These are phyloP conservation scores for Phytophthora gonapodyides DNA, from an alignment of 352 stramenopile genomes.

Conservation along the genomic window DNA sequence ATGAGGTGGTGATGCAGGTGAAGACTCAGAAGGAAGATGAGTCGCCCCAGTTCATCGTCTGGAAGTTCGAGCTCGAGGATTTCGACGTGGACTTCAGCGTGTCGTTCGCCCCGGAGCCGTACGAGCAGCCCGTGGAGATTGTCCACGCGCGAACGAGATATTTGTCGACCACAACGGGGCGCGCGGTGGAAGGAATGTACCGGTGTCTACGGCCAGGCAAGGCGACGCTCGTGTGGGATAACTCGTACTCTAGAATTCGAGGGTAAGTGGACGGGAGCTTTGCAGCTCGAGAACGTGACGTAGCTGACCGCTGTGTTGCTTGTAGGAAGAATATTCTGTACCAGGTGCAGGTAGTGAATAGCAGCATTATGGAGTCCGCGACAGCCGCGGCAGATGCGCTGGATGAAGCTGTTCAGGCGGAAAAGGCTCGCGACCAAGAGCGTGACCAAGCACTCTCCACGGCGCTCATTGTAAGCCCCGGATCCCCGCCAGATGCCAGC, in stretches of 20 bases:
- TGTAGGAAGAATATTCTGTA: conserved; percentile 79
- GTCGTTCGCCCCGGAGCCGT: conserved; percentile 49
- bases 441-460: conserved; percentile 39
- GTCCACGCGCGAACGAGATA: conserved; percentile 73
- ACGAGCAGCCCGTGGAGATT: conserved; percentile 52
- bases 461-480: conserved; percentile 45
- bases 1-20: conserved; percentile 57
- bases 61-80: conserved; percentile 85
- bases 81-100: conserved; percentile 83
- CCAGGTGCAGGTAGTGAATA: conserved; percentile 70
- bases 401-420: conserved; percentile 64
- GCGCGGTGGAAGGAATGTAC: conserved; percentile 74
- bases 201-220: conserved; percentile 57
- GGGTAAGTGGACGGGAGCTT: conserved; percentile 37
- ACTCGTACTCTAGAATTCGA: conserved; percentile 78
- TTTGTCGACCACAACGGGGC: conserved; percentile 46
- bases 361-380: conserved; percentile 75
- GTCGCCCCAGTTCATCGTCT: conserved; percentile 66
- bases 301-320: neutral
- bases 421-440: conserved; percentile 48
- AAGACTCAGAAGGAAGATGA: conserved; percentile 34
- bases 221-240: conserved; percentile 77
- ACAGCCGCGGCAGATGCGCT: conserved; percentile 69
- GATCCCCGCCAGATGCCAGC: conserved; percentile 6
- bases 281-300: neutral